phyloP scores from a whole-genome alignment of 2,329 filamentous ascomycete species.

The Penicillium nordicum region DNA sequence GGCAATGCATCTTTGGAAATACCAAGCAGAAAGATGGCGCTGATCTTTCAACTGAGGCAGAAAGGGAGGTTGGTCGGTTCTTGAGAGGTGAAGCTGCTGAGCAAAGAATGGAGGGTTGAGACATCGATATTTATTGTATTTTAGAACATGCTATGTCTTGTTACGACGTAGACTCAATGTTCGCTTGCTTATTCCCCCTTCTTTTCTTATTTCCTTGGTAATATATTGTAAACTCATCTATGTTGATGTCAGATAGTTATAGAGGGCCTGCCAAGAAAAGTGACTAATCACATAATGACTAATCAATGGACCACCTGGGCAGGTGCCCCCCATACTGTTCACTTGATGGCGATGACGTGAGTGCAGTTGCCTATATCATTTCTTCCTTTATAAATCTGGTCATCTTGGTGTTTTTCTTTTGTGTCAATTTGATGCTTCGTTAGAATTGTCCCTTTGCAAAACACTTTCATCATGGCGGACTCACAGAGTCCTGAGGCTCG shows the following conservation, averaged over 20 bases:
- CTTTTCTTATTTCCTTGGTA: neutral
- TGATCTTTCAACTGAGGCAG: slow-evolving; percentile 24
- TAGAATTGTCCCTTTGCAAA: neutral
- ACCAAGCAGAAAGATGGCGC: slow-evolving; percentile 28
- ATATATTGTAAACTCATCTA: neutral
- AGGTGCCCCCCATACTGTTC: slow-evolving; percentile 1
- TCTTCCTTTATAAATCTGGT: neutral
- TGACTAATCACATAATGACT: neutral
- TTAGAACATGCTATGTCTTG: neutral
- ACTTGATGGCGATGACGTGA: slow-evolving; percentile 7
- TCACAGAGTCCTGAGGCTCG: slow-evolving; percentile 50
- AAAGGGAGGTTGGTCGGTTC: slow-evolving; percentile 49
- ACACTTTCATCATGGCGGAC: slow-evolving; percentile 31
- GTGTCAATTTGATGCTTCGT: slow-evolving; percentile 4
- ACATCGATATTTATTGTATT: neutral
- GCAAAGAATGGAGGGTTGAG: slow-evolving; percentile 31
- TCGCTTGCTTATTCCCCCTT: neutral
- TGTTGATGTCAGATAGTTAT: neutral
- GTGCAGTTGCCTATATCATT: slow-evolving; percentile 7
- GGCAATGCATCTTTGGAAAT: slow-evolving; percentile 81
- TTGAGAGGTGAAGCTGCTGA: slow-evolving; percentile 57
- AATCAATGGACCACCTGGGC: neutral
- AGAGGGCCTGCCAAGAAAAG: neutral
- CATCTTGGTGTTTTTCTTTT: neutral
- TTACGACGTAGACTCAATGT: neutral